A percentile compares a stretch with the other conserved stretches of the same genome.
Evolutionary conservation across 2,329 filamentous ascomycete genomes (phyloP).

Genomic region (Ambrosiella beaveri): DNA sequence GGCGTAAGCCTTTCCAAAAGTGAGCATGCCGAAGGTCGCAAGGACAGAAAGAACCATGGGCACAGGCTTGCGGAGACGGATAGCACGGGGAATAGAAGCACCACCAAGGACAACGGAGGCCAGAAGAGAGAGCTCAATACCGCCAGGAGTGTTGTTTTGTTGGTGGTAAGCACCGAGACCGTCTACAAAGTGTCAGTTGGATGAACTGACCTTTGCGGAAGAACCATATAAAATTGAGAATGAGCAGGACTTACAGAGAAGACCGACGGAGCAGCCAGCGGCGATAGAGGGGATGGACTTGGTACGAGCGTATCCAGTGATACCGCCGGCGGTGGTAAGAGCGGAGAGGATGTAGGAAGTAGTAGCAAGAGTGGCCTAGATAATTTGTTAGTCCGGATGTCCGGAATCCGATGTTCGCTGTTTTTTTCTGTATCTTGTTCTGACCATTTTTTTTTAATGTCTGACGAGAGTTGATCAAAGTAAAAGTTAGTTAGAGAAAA

Average conservation of each 20-base stretch:
- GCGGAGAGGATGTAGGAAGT: slow-evolving; percentile 64
- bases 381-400: slow-evolving; percentile 6
- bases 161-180: slow-evolving; percentile 68
- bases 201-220: background rate
- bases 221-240: background rate
- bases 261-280: slow-evolving; percentile 69
- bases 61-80: slow-evolving; percentile 69
- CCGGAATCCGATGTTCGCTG: background rate
- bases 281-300: slow-evolving; percentile 73
- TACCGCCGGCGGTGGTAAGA: slow-evolving; percentile 73
- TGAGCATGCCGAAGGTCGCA: slow-evolving; percentile 59
- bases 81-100: slow-evolving; percentile 68
- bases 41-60: slow-evolving; percentile 64
- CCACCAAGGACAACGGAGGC: slow-evolving; percentile 75
- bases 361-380: slow-evolving; percentile 17
- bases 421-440: no score
- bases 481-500: no score
- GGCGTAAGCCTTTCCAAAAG: slow-evolving; percentile 57
- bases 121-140: slow-evolving; percentile 73
- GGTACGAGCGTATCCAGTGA: slow-evolving; percentile 70
- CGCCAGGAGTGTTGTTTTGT: slow-evolving; percentile 57
- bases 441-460: no score
- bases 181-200: slow-evolving; percentile 27
- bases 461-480: no score
- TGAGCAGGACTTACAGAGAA: slow-evolving; percentile 32